Conservation (phyloP, 129 eudicot genomes). For the Lactuca saligna region DNA sequence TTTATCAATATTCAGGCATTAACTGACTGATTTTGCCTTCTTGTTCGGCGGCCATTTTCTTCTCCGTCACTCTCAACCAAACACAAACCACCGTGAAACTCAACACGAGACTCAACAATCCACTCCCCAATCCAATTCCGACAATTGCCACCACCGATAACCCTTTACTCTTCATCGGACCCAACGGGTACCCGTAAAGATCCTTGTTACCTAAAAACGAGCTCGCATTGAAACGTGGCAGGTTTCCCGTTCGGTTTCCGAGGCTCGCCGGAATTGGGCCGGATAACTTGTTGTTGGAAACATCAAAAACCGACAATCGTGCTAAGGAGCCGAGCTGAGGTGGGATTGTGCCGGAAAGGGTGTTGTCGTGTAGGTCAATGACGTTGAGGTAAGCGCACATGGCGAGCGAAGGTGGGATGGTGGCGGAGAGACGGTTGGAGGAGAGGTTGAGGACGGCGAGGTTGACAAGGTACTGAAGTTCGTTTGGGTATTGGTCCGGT, state of each 20-base stretch:
- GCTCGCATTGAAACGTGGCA: constrained; percentile 69
- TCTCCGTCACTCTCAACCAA: constrained; percentile 49
- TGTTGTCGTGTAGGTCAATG: constrained; percentile 73
- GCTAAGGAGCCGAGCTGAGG: constrained; percentile 65
- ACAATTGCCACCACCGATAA: constrained; percentile 75
- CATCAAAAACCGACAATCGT: constrained; percentile 70
- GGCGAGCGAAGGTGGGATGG: constrained; percentile 57
- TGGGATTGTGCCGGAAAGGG: constrained; percentile 61
- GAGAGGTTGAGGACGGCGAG: constrained; percentile 86
- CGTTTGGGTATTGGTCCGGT: constrained; percentile 71
- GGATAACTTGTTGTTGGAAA: constrained; percentile 53
- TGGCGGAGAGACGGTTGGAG: constrained; percentile 57
- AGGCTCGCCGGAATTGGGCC: constrained; percentile 71
- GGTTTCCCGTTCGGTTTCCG: constrained; percentile 68
- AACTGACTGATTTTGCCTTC: constrained; percentile 28
- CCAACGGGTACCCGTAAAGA: constrained; percentile 79
- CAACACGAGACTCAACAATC: constrained; percentile 74
- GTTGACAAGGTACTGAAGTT: constrained; percentile 54
- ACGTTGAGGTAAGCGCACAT: constrained; percentile 80
- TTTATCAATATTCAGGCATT: constrained; percentile 36
- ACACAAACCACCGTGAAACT: constrained; percentile 88
- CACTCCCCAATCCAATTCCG: constrained; percentile 91
- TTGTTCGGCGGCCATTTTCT: constrained; percentile 36
- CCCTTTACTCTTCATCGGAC: constrained; percentile 66
- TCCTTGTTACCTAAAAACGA: constrained; percentile 70